Evolutionary conservation across 257 asterid genomes (phyloP).

Genomic region (Capsicum rhomboideum): DNA sequence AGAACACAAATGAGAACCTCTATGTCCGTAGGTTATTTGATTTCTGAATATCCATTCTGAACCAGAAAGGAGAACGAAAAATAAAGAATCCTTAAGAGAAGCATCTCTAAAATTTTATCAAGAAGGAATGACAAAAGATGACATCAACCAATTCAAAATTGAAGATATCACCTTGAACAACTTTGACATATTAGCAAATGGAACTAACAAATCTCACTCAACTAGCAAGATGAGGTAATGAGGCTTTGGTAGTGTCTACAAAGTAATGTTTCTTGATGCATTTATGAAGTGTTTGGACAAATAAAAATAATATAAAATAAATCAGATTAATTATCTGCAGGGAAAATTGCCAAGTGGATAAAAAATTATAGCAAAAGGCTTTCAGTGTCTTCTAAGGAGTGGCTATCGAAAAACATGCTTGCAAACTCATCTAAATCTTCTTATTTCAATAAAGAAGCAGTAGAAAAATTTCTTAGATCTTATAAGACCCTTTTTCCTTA

Average conservation of each 20-base stretch:
- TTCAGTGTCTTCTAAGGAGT: conserved; percentile 33
- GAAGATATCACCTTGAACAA: conserved; percentile 34
- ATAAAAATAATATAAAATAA: not conserved
- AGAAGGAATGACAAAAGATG: conserved; percentile 9
- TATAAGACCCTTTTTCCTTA: too few relatives aligned
- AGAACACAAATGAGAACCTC: not conserved
- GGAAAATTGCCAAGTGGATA: conserved; percentile 33
- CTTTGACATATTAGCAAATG: too few relatives aligned
- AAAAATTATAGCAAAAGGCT: conserved; percentile 43
- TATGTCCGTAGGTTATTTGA: not conserved
- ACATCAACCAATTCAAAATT: conserved; percentile 10
- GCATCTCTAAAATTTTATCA: not conserved
- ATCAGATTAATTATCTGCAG: not conserved
- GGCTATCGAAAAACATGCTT: too few relatives aligned
- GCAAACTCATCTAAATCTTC: too few relatives aligned
- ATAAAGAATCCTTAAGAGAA: not conserved
- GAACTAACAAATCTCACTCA: too few relatives aligned
- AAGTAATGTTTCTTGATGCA: conserved; percentile 22
- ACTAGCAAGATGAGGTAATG: too few relatives aligned
- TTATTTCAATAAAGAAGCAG: too few relatives aligned
- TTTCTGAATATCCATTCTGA: not conserved
- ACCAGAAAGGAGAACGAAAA: conserved; percentile 15
- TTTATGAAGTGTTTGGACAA: not conserved
- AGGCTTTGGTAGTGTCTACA: conserved; percentile 55
- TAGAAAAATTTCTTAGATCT: too few relatives aligned